These are phyloP conservation scores for Perkinsus chesapeaki DNA, from an alignment of 169 alveolate species.

Conservation along the genomic window DNA sequence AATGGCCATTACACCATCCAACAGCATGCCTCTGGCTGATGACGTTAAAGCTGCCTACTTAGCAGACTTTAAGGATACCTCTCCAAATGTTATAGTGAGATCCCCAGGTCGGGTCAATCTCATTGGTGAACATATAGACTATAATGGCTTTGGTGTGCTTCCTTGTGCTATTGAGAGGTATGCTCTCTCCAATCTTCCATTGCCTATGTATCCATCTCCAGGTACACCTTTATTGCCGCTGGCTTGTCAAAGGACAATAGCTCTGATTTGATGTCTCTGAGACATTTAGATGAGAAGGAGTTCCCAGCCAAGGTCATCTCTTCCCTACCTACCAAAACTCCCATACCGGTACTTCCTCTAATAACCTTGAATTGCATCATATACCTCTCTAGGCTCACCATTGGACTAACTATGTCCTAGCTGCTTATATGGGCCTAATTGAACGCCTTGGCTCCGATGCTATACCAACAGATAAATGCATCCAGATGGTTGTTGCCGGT, in stretches of 20 bases:
- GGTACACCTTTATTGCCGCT: slow-evolving; percentile 38
- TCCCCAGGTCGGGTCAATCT: slow-evolving; percentile 74
- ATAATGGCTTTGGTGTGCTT: slow-evolving; percentile 55
- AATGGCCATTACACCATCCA: neutral
- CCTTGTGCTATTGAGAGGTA: slow-evolving; percentile 63
- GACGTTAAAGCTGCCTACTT: neutral
- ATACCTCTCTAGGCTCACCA: neutral
- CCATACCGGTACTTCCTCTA: neutral
- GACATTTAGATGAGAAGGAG: slow-evolving; percentile 13
- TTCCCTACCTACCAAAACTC: neutral
- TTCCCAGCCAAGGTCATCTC: slow-evolving; percentile 26
- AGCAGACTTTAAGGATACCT: neutral
- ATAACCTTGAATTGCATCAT: neutral
- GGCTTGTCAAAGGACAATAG: slow-evolving; percentile 31
- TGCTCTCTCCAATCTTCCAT: neutral
- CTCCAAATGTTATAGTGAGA: neutral
- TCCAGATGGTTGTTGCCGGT: slow-evolving; percentile 44
- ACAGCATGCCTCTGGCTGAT: neutral
- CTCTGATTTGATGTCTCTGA: neutral
- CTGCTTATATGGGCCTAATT: slow-evolving; percentile 53
- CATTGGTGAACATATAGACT: slow-evolving; percentile 71
- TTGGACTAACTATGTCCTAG: slow-evolving; percentile 48
- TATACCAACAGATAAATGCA: slow-evolving; percentile 30
- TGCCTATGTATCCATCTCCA: slow-evolving; percentile 36
- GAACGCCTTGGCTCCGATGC: neutral